Evolutionary conservation across 139 green algal genomes (phyloP), one percentile per base, ranked within the genome.

Genomic region (Chlorella sp.): DNA sequence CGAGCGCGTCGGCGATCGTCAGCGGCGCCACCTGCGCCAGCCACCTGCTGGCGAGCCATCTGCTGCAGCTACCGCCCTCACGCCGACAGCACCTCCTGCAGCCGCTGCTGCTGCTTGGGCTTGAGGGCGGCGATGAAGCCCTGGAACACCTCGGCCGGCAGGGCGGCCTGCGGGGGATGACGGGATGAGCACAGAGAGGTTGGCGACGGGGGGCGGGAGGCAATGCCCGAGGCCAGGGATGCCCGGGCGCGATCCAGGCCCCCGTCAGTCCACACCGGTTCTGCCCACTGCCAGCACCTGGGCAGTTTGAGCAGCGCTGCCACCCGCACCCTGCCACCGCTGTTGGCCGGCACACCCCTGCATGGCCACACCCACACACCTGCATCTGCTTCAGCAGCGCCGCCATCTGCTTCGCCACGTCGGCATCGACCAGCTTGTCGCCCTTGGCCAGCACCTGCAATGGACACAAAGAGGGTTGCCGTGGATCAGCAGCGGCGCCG

Each of bases 381-480:
- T 91, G 86, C 90, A 91, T 89, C 74, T 93, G 87, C 41, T 86
- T 78, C 18, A 95, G 81, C 85, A 95, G 89, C 0, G 21, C 55
- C 18, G 80, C 90, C 89, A 94, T 92, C 15, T 75, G 47, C 39
- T 69, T 30, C 0, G 63, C 79, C n/a, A 86, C 81, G 2, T 86
- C 86, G 20, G 72, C 62, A 0, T 91, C 83, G 4, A 90, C 87
- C 63, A 96, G 84, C 60, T 91, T 87, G 2, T 84, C 83, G 4
- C 90, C 90, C 36, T 85, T 83, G 20, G 63, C 80, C 74, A 94
- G 81, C 32, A 94, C 88, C 83, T 76, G 74, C 78, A 75, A n/a
- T n/a, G n/a, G n/a, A n/a, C n/a, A n/a, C n/a, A n/a, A n/a, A n/a
- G n/a, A n/a, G n/a, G n/a, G n/a, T n/a, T n/a, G n/a, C n/a, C n/a